These are phyloP conservation scores for Chalciporus chontae DNA, from an alignment of 768 basidiomycete species.

Conservation along the genomic window DNA sequence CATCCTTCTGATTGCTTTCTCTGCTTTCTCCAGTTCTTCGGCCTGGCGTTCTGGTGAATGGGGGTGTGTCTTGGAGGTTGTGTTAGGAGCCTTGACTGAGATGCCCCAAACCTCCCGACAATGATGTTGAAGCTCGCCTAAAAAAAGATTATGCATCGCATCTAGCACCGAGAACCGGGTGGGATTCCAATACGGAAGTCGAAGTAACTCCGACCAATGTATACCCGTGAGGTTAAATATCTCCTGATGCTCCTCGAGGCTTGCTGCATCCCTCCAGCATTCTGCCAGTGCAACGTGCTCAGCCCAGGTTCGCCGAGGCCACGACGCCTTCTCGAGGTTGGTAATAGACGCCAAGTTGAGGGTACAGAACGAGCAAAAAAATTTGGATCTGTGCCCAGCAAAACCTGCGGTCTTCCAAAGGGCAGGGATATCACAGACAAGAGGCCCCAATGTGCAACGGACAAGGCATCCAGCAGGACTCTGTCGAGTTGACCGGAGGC, in stretches of 20 bases:
- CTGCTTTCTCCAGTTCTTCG: not conserved
- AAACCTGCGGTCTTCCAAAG: constrained; percentile 31
- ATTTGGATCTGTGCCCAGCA: constrained; percentile 10
- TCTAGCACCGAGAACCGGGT: constrained; percentile 29
- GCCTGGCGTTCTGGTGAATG: not conserved
- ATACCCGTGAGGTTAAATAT: constrained; percentile 17
- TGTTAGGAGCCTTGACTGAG: too few relatives aligned
- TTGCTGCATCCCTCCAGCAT: not conserved
- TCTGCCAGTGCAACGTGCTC: not conserved
- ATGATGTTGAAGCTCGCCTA: constrained; percentile 28
- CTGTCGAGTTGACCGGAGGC: too few relatives aligned
- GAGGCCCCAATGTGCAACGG: constrained; percentile 26
- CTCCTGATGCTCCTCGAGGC: not conserved
- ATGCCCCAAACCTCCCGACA: constrained; percentile 20
- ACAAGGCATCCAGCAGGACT: too few relatives aligned
- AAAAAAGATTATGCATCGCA: constrained; percentile 35
- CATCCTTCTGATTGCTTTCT: too few relatives aligned
- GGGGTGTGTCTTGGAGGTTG: too few relatives aligned
- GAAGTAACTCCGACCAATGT: constrained; percentile 27
- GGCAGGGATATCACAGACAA: constrained; percentile 38
- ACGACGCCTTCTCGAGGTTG: not conserved
- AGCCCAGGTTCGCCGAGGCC: not conserved
- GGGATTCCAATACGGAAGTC: constrained; percentile 34
- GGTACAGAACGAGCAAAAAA: constrained; percentile 24
- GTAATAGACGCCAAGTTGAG: not conserved